These are phyloP conservation scores for Andrographis paniculata DNA, from an alignment of 305 asterid species.

Conservation along the genomic window DNA sequence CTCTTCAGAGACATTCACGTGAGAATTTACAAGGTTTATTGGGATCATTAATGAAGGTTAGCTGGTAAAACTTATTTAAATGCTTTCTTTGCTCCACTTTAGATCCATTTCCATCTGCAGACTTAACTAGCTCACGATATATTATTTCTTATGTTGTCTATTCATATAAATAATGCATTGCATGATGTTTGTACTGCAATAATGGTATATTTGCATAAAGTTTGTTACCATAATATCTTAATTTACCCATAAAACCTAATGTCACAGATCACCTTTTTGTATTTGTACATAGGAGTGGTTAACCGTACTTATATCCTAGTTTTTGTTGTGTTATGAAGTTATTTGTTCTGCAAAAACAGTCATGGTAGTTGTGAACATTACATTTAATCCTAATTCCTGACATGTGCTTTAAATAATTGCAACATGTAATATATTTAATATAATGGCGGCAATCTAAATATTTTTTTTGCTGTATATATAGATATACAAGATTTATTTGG, in stretches of 20 bases:
- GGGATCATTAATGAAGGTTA: slow-evolving; percentile 60
- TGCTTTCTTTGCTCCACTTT: slow-evolving; percentile 7
- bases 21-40: slow-evolving; percentile 30
- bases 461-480: slow-evolving; percentile 24
- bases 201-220: not conserved
- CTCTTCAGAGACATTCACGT: slow-evolving; percentile 42
- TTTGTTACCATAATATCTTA: too few species aligned
- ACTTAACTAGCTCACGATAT: slow-evolving; percentile 4
- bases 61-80: slow-evolving; percentile 20
- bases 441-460: slow-evolving; percentile 11
- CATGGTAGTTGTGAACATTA: slow-evolving; percentile 1
- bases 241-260: too few species aligned
- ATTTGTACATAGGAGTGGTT: not conserved
- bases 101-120: slow-evolving; percentile 11
- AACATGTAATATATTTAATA: slow-evolving; percentile 7
- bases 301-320: not conserved
- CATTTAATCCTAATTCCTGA: not conserved
- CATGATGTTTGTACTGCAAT: not conserved
- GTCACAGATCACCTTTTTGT: too few species aligned
- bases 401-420: slow-evolving; percentile 8
- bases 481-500: slow-evolving; percentile 60
- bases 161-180: slow-evolving; percentile 6
- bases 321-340: not conserved
- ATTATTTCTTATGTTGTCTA: not conserved
- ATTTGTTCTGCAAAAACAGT: slow-evolving; percentile 4